These are phyloP conservation scores for Amorphotheca resinae DNA, from an alignment of 495 filamentous ascomycete species.

Conservation along the genomic window DNA sequence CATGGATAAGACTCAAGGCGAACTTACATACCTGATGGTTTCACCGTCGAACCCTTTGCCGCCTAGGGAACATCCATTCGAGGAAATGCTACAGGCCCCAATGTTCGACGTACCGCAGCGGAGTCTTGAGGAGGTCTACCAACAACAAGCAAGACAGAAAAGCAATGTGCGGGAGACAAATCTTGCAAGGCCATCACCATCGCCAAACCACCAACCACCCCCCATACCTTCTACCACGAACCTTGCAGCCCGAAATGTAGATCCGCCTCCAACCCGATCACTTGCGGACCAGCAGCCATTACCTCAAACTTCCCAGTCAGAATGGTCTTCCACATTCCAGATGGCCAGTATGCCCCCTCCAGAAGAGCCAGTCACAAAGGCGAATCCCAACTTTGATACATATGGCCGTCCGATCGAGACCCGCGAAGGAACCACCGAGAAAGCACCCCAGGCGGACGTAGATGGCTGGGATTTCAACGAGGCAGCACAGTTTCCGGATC, in stretches of 20 bases:
- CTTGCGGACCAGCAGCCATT: constrained; percentile 25
- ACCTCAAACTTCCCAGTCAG: constrained; percentile 22
- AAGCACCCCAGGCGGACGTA: constrained; percentile 8
- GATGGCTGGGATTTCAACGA: constrained; percentile 82
- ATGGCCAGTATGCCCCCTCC: constrained; percentile 25
- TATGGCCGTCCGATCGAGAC: constrained; percentile 36
- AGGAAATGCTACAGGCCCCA: constrained; percentile 37
- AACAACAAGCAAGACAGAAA: constrained; percentile 17
- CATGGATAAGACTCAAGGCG: constrained; percentile 48
- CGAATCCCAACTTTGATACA: constrained; percentile 45
- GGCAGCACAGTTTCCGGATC: constrained; percentile 35
- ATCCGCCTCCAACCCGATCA: constrained; percentile 32
- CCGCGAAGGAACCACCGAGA: constrained; percentile 8
- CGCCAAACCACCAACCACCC: constrained; percentile 44
- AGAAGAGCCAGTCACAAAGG: constrained; percentile 44
- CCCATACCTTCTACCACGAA: constrained; percentile 26
- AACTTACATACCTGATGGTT: constrained; percentile 53
- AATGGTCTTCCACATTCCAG: constrained; percentile 32
- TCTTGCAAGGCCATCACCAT: constrained; percentile 30
- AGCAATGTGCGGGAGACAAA: constrained; percentile 21
- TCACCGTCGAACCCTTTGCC: constrained; percentile 50
- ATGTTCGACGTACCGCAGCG: constrained; percentile 24
- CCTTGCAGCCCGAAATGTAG: constrained; percentile 24
- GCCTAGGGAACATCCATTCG: constrained; percentile 38
- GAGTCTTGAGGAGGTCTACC: constrained; percentile 18